Conservation (phyloP, 169 alveolate genomes). For the Eimeria acervulina region DNA sequence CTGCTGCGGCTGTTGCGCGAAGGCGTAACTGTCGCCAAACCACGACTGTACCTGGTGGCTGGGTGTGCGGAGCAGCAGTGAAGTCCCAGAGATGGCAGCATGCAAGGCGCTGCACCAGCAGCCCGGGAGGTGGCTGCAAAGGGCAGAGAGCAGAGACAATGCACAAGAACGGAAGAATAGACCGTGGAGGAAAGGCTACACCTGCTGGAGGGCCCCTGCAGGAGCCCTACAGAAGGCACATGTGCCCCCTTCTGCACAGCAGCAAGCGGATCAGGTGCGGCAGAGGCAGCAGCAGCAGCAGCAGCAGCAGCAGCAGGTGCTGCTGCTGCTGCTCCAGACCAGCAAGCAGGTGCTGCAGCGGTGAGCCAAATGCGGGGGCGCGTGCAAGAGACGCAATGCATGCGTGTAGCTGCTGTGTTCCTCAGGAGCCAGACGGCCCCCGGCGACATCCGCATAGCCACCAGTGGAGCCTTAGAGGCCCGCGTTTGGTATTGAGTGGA, state of each 20-base stretch:
- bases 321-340: background rate
- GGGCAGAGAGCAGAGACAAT: background rate
- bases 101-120: background rate
- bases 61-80: slow-evolving; percentile 24
- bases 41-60: background rate
- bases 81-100: background rate
- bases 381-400: background rate
- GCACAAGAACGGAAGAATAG: background rate
- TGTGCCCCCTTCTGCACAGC: background rate
- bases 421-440: slow-evolving; percentile 41
- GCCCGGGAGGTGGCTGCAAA: background rate
- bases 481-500: background rate
- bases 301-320: slow-evolving; percentile 29
- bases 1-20: background rate
- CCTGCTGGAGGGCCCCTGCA: background rate
- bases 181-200: background rate
- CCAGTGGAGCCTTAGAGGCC: background rate
- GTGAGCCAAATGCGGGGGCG: slow-evolving; percentile 10
- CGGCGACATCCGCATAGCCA: slow-evolving; percentile 1
- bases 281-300: slow-evolving; percentile 20
- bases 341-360: background rate
- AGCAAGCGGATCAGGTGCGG: slow-evolving; percentile 1
- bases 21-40: background rate
- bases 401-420: slow-evolving; percentile 8
- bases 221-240: background rate